Base-by-base conservation (phyloP, 257 asterid species). In the Orobanche coerulescens region DNA sequence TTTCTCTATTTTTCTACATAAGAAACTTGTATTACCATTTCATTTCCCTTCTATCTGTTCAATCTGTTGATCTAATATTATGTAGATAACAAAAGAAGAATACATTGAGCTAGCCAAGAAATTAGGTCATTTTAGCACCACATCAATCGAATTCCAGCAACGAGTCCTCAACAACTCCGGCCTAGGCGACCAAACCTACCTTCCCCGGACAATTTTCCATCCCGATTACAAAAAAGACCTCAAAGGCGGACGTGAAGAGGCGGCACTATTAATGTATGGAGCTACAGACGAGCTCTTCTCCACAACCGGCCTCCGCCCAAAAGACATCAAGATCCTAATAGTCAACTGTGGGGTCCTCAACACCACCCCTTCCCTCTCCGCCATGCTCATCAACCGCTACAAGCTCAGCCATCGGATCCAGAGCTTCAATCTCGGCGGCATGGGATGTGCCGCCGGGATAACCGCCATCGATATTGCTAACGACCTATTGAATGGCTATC, bases 311-410 rank as follows among this genome's bases (percentile, higher is more conserved):
- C 18, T 79, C 39, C 62, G 67, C n/a, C 77, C 78, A 1, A 75
- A 73, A 12, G 84, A 75, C 74, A 63, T 84, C 26, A 73, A 46
- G 58, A 76, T 81, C 76, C 80, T 84, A 7, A 68, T 84, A 0
- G 86, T 84, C 54, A 84, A 84, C 62, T 84, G 89, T 7, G 83
- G 89, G 24, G 54, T 81, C n/a, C 80, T 84, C 52, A 79, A 77
- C 71, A 75, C 89, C 50, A 84, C 94, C 24, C 94, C 94, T 0
- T 84, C 94, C n/a, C 88, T 81, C 47, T 81, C 88, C 0, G 82
- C 88, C 67, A 84, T 84, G 93, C 57, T 84, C 4, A 69, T 84
- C 72, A 79, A 84, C 72, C 94, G 74, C 58, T 84, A 84, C 71
- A 79, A 77, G 56, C 73, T 81, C 15, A 54, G 79, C 51, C 81